These are phyloP conservation scores for Pichia nakasei DNA, from an alignment of 805 yeast species.

Conservation along the genomic window DNA sequence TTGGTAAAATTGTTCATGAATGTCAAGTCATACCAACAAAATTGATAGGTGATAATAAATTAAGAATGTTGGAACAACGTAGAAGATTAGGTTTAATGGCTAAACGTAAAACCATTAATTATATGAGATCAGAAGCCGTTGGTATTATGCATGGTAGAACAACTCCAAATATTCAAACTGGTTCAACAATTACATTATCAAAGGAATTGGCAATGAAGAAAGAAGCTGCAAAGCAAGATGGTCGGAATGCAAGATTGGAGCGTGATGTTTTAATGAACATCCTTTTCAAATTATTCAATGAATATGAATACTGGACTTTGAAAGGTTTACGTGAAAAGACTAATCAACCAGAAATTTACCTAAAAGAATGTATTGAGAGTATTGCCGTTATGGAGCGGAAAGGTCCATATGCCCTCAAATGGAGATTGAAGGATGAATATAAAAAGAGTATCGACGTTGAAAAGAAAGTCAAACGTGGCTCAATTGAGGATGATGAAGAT, in stretches of 20 bases:
- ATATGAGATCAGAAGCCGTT: constrained; percentile 57
- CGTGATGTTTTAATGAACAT: constrained; percentile 83
- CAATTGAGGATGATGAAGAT: constrained; percentile 41
- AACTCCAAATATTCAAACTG: constrained; percentile 68
- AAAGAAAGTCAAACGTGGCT: constrained; percentile 45
- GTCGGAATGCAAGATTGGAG: constrained; percentile 91
- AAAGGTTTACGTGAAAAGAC: constrained; percentile 91
- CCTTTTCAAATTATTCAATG: constrained; percentile 83
- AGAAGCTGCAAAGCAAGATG: constrained; percentile 51
- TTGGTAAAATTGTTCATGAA: constrained; percentile 88
- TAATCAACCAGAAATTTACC: constrained; percentile 87
- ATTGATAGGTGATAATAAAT: constrained; percentile 55
- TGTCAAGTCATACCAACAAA: constrained; percentile 80
- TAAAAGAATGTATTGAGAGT: constrained; percentile 83
- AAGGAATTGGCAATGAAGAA: constrained; percentile 44
- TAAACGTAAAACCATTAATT: constrained; percentile 42
- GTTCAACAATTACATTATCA: constrained; percentile 62
- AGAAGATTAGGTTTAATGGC: constrained; percentile 22
- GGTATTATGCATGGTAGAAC: constrained; percentile 85
- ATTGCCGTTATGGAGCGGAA: constrained; percentile 85
- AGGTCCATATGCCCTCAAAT: constrained; percentile 93
- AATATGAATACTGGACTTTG: constrained; percentile 93
- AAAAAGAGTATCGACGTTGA: constrained; percentile 71
- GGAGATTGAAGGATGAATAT: constrained; percentile 84
- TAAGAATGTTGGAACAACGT: constrained; percentile 44